Evolutionary conservation across 2,329 filamentous ascomycete species (phyloP).

Genomic region (Teratosphaeria pseudoeucalypti): DNA sequence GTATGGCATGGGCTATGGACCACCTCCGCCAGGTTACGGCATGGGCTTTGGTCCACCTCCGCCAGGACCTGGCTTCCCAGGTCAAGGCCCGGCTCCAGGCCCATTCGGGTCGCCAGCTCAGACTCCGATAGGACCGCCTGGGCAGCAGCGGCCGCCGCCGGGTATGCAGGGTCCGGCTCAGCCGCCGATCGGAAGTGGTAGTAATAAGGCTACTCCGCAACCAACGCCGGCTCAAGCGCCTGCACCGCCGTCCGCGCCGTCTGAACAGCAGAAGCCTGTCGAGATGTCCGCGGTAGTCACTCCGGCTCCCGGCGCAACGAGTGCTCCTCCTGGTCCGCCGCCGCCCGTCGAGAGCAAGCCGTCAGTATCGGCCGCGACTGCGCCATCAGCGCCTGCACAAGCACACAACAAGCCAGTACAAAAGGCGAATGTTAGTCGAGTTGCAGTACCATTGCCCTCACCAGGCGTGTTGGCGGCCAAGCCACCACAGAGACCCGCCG

Average conservation of each 20-base stretch:
- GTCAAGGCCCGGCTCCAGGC: conserved; percentile 36
- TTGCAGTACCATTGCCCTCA: conserved; percentile 51
- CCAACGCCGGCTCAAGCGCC: conserved; percentile 5
- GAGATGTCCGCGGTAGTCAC: conserved; percentile 24
- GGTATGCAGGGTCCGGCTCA: conserved; percentile 36
- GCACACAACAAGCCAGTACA: conserved; percentile 29
- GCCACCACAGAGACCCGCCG: conserved; percentile 10
- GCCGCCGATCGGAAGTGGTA: conserved; percentile 24
- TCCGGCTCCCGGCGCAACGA: conserved; percentile 33
- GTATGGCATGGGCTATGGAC: conserved; percentile 53
- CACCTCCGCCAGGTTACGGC: conserved; percentile 25
- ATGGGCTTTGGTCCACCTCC: conserved; percentile 24
- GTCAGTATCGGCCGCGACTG: conserved; percentile 42
- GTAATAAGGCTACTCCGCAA: conserved; percentile 26
- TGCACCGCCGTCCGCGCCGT: conserved; percentile 6
- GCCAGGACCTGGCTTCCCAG: conserved; percentile 45
- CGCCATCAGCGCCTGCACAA: conserved; percentile 35
- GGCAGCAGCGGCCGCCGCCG: conserved; percentile 32
- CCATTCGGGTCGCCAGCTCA: conserved; percentile 14
- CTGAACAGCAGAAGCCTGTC: conserved; percentile 21
- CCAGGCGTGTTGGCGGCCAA: conserved; percentile 23
- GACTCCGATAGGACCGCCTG: conserved; percentile 48
- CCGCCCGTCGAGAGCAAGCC: conserved; percentile 62
- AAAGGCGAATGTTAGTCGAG: conserved; percentile 37
- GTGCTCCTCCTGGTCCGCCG: conserved; percentile 47